These are phyloP conservation scores for Epichloe gansuensis DNA, from an alignment of 2,329 filamentous ascomycete species.

Conservation along the genomic window DNA sequence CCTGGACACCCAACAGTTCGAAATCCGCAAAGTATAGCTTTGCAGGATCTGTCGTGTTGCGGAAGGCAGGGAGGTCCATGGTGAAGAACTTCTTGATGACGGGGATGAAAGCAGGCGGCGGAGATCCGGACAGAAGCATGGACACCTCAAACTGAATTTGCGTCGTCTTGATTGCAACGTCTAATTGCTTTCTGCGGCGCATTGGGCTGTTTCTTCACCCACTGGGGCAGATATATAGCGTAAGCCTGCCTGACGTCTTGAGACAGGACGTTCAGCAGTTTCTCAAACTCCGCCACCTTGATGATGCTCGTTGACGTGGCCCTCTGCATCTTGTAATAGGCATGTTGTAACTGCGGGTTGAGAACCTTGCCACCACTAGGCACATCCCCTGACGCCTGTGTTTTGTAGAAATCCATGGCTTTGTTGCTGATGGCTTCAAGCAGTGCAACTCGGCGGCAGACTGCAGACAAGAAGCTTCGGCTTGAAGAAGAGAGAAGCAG, in stretches of 20 bases:
- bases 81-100: slow-evolving; percentile 57
- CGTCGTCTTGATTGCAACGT: slow-evolving; percentile 31
- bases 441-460: slow-evolving; percentile 51
- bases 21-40: slow-evolving; percentile 64
- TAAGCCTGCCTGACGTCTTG: slow-evolving; percentile 40
- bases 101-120: slow-evolving; percentile 34
- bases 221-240: slow-evolving; percentile 29
- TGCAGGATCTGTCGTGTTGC: slow-evolving; percentile 48
- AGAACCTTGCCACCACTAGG: slow-evolving; percentile 26
- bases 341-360: slow-evolving; percentile 42
- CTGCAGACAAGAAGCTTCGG: slow-evolving; percentile 57
- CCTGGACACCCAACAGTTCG: slow-evolving; percentile 52
- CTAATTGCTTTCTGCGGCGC: slow-evolving; percentile 31
- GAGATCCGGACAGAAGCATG: slow-evolving; percentile 37
- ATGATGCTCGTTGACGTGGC: slow-evolving; percentile 40
- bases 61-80: slow-evolving; percentile 44
- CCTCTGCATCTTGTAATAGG: slow-evolving; percentile 42
- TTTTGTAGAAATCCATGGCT: slow-evolving; percentile 40
- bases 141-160: slow-evolving; percentile 39
- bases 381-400: slow-evolving; percentile 28
- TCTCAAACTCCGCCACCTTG: slow-evolving; percentile 50
- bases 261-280: slow-evolving; percentile 39
- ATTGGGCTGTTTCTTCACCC: slow-evolving; percentile 34
- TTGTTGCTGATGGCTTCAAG: slow-evolving; percentile 38
- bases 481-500: slow-evolving; percentile 62